phyloP scores from a whole-genome alignment of 129 eudicot genomes.

The Solidago caesia region DNA sequence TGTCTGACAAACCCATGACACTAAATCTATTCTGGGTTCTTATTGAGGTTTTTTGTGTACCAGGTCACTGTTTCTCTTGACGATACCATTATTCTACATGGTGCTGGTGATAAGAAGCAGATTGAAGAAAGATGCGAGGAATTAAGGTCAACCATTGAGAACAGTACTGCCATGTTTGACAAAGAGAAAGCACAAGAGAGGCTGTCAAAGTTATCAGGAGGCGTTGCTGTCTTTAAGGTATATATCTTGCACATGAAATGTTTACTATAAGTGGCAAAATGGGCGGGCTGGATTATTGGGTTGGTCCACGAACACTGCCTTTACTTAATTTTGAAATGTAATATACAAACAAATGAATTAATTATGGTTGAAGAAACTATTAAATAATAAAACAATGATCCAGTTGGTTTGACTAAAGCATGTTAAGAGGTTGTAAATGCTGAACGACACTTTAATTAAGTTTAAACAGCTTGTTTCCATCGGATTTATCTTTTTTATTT shows the following conservation, averaged over 20 bases:
- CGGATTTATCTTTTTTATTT: not conserved
- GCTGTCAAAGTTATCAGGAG: constrained; percentile 89
- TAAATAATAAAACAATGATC: too few species aligned
- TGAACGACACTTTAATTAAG: too few species aligned
- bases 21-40: not conserved
- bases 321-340: not conserved
- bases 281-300: not conserved
- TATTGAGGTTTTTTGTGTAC: not conserved
- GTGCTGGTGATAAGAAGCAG: constrained; percentile 85
- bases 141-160: constrained; percentile 66
- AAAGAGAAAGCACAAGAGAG: constrained; percentile 97
- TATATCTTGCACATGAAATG: not conserved
- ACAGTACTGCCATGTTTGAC: constrained; percentile 76
- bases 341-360: not conserved
- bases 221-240: constrained; percentile 96
- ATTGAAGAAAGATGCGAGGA: constrained; percentile 92
- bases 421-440: too few species aligned
- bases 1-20: not conserved
- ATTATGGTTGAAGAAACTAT: not conserved
- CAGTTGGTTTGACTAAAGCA: too few species aligned
- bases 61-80: constrained; percentile 92
- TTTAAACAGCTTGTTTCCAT: not conserved
- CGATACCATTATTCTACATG: constrained; percentile 84
- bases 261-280: not conserved
- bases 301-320: not conserved